Conservation (phyloP, 495 filamentous ascomycete species). For the Lasiosphaeria hispida region DNA sequence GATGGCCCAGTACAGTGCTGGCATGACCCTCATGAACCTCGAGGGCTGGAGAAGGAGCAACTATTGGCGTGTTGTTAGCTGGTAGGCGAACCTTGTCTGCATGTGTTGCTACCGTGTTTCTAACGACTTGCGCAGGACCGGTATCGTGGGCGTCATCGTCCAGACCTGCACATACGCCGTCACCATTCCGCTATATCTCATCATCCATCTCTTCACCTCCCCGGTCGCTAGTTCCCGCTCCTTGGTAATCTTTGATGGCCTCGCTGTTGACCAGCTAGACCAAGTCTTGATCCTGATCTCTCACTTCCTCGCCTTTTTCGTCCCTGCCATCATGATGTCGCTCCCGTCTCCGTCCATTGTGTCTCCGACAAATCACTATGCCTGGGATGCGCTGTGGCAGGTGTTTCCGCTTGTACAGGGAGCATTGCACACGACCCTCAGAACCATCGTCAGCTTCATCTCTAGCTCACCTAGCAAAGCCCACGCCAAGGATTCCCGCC, state of each 20-base stretch:
- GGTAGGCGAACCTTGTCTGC: conserved; percentile 38
- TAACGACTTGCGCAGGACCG: conserved; percentile 33
- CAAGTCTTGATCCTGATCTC: conserved; percentile 47
- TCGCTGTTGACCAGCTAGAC: conserved; percentile 43
- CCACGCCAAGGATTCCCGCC: conserved; percentile 16
- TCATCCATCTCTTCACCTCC: conserved; percentile 54
- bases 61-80: conserved; percentile 48
- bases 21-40: conserved; percentile 54
- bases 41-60: conserved; percentile 59
- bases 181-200: conserved; percentile 51
- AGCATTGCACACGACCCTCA: conserved; percentile 34
- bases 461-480: conserved; percentile 20
- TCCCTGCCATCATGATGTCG: conserved; percentile 52
- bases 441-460: conserved; percentile 12
- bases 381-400: conserved; percentile 59
- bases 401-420: conserved; percentile 54
- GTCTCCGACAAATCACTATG: conserved; percentile 51
- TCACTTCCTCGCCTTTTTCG: conserved; percentile 48
- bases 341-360: conserved; percentile 48
- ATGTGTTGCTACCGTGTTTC: background rate
- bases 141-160: conserved; percentile 50
- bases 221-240: conserved; percentile 33
- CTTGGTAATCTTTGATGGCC: conserved; percentile 16
- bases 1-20: conserved; percentile 53
- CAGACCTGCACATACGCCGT: conserved; percentile 56